Percentiles rank a stretch among this genome's conserved stretches.
phyloP scores from a whole-genome alignment of 768 basidiomycete species.

The Pleurotus giganteus region DNA sequence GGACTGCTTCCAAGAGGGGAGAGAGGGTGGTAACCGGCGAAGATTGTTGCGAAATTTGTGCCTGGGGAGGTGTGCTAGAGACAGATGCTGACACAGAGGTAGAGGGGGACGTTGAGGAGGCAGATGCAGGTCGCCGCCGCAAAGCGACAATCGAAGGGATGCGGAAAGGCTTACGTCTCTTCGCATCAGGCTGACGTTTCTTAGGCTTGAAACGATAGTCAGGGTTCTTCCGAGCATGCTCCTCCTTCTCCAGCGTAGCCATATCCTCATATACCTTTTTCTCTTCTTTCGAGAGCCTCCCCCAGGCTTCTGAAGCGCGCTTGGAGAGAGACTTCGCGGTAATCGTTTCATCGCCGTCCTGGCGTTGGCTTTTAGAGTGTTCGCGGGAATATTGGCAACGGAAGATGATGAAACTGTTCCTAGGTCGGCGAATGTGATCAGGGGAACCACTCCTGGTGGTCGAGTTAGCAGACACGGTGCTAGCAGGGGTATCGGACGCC shows the following conservation, averaged over 20 bases:
- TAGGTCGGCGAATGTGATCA: conserved; percentile 62
- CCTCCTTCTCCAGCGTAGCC: conserved; percentile 55
- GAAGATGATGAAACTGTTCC: conserved; percentile 73
- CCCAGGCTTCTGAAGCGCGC: conserved; percentile 77
- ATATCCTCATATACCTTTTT: conserved; percentile 47
- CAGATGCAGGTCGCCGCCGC: conserved; percentile 13
- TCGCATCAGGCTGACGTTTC: conserved; percentile 32
- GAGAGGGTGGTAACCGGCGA: neutral
- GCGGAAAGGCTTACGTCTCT: neutral
- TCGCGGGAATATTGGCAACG: conserved; percentile 60
- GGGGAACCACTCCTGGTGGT: conserved; percentile 46
- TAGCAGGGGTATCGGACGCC: conserved; percentile 30
- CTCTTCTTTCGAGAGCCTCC: conserved; percentile 45
- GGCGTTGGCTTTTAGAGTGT: conserved; percentile 37
- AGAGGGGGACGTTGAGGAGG: neutral
- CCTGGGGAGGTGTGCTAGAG: no score
- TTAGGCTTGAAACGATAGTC: conserved; percentile 63
- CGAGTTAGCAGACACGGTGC: conserved; percentile 26
- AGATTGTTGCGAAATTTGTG: neutral
- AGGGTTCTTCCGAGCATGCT: conserved; percentile 57
- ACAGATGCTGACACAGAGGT: no score
- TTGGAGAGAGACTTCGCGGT: conserved; percentile 66
- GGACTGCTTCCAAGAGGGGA: neutral
- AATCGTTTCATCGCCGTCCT: conserved; percentile 29
- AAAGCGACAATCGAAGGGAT: conserved; percentile 21